phyloP scores from a whole-genome alignment of 1,139 yeast species.

The Geotrichum phurueaensis region DNA sequence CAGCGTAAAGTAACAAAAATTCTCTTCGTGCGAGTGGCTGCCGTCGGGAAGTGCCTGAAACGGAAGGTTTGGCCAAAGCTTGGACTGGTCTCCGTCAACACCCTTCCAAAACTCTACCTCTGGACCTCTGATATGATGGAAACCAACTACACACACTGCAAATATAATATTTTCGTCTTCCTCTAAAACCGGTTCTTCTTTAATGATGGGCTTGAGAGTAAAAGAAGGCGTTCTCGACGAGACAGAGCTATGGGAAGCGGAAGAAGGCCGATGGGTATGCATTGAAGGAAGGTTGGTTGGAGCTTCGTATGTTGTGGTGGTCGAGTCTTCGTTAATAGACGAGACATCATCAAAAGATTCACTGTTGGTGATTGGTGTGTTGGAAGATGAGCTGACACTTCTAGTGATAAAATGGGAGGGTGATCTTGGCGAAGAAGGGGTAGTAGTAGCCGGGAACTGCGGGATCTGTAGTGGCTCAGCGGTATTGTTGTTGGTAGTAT shows the following conservation, averaged over 20 bases:
- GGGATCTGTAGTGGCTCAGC: not conserved
- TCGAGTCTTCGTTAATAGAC: not conserved
- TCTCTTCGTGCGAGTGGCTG: constrained; percentile 84
- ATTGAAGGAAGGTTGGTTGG: constrained; percentile 10
- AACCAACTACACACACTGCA: constrained; percentile 88
- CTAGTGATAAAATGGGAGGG: constrained; percentile 5
- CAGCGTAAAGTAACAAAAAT: constrained; percentile 84
- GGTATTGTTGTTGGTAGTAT: not conserved
- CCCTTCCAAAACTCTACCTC: constrained; percentile 91
- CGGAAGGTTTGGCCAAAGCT: constrained; percentile 77
- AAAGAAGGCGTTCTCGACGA: constrained; percentile 5
- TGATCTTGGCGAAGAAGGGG: constrained; percentile 6
- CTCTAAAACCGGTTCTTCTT: constrained; percentile 15
- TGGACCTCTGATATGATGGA: constrained; percentile 92
- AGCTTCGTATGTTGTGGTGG: constrained; percentile 3
- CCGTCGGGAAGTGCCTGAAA: constrained; percentile 97
- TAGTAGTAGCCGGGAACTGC: not conserved
- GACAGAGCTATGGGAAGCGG: constrained; percentile 5
- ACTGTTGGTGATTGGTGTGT: not conserved
- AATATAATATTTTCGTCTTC: constrained; percentile 45
- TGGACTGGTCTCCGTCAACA: constrained; percentile 46
- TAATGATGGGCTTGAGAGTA: constrained; percentile 22
- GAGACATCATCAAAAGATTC: not conserved
- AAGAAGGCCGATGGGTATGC: constrained; percentile 4
- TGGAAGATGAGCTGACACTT: constrained; percentile 1